A percentile compares a stretch with the other conserved stretches of the same genome.
phyloP scores from a whole-genome alignment of 176 grass and related monocot genomes.

The Cenchrus americanus region DNA sequence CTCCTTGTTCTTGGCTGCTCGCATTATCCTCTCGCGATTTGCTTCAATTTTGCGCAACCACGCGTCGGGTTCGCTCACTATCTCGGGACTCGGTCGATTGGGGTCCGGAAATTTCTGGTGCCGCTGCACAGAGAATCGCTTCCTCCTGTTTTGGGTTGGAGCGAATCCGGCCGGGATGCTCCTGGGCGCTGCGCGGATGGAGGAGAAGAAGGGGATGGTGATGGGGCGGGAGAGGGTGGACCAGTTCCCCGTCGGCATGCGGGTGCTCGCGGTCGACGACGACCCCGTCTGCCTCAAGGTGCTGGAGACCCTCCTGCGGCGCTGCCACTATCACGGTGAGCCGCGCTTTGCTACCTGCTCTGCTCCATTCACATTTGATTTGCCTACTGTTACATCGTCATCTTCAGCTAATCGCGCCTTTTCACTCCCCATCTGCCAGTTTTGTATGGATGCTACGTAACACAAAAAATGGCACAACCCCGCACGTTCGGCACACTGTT shows the following conservation, averaged over 20 bases:
- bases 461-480: neutral
- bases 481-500: neutral
- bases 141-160: neutral
- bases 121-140: neutral
- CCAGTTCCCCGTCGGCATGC: constrained; percentile 77
- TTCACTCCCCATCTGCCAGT: neutral
- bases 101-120: neutral
- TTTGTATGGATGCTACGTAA: neutral
- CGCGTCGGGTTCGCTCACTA: neutral
- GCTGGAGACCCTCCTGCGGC: constrained; percentile 52
- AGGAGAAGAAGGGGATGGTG: constrained; percentile 34
- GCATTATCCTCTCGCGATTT: neutral
- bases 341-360: neutral
- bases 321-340: constrained; percentile 59
- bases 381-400: neutral
- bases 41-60: neutral
- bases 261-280: constrained; percentile 86
- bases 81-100: neutral
- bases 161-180: constrained; percentile 21
- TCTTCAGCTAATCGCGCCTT: neutral
- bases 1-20: constrained; percentile 11
- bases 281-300: constrained; percentile 71
- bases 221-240: constrained; percentile 39
- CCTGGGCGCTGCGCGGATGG: constrained; percentile 30
- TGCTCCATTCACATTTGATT: neutral